Percentiles rank a stretch among this genome's conserved stretches.
These are phyloP conservation scores for Teratosphaeria zuluensis DNA, from an alignment of 2,329 filamentous ascomycete species.

Conservation along the genomic window DNA sequence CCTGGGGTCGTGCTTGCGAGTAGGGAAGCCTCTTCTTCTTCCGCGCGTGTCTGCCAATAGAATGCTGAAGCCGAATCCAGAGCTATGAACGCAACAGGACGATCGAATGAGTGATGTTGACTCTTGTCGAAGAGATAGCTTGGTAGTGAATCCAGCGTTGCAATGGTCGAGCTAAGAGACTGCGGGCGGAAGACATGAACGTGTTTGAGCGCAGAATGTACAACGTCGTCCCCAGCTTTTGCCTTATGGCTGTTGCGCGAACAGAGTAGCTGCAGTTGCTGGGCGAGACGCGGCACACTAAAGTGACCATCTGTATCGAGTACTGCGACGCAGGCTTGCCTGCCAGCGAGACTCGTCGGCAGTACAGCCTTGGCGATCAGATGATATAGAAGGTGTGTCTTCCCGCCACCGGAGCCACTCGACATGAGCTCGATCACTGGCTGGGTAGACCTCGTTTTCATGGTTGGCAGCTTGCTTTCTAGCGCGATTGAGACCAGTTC, in stretches of 20 bases:
- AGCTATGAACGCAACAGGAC: conserved; percentile 41
- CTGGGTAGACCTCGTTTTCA: conserved; percentile 10
- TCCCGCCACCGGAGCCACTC: conserved; percentile 42
- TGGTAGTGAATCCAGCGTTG: conserved; percentile 39
- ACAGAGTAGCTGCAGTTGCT: conserved; percentile 25
- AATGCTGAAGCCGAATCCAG: conserved; percentile 49
- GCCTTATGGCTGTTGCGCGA: conserved; percentile 5
- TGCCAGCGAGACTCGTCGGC: conserved; percentile 37
- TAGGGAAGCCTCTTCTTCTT: conserved; percentile 21
- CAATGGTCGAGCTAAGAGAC: conserved; percentile 40
- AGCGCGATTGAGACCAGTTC: conserved; percentile 17
- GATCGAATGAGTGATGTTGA: conserved; percentile 37
- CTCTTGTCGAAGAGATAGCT: conserved; percentile 39
- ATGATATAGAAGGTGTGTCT: conserved; percentile 51
- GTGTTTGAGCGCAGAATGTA: conserved; percentile 35
- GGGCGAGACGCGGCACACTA: conserved; percentile 38
- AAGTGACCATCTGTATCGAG: conserved; percentile 49
- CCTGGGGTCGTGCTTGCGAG: not conserved
- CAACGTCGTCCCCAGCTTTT: not conserved
- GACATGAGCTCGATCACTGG: conserved; percentile 47
- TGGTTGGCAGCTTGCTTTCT: conserved; percentile 3
- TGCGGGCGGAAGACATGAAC: conserved; percentile 50
- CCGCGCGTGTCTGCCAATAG: conserved; percentile 43
- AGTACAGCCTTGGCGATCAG: conserved; percentile 44
- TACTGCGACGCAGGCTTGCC: conserved; percentile 42